phyloP scores from a whole-genome alignment of 306 rosid genomes.

The Glycine latifolia region DNA sequence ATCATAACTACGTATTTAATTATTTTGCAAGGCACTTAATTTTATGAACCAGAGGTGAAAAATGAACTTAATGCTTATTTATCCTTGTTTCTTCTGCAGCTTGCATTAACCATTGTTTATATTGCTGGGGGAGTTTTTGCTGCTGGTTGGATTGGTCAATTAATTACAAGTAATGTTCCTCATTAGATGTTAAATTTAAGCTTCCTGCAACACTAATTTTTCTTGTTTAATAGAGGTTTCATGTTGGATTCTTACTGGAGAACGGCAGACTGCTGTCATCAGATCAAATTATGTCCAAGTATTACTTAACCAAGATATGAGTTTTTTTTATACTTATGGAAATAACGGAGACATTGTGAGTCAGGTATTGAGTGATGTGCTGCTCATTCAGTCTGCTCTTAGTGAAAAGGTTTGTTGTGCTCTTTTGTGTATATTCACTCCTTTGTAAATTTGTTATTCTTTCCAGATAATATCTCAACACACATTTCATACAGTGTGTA shows the following conservation, averaged over 20 bases:
- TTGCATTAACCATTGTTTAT: conserved; percentile 82
- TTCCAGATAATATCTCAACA: too few relatives aligned
- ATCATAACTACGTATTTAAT: conserved; percentile 2
- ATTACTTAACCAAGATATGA: conserved; percentile 93
- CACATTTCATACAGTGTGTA: too few relatives aligned
- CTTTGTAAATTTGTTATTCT: too few relatives aligned
- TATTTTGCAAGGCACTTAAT: conserved; percentile 17
- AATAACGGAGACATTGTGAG: too few relatives aligned
- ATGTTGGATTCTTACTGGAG: conserved; percentile 99
- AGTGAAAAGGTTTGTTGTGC: too few relatives aligned
- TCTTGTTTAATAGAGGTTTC: conserved; percentile 87
- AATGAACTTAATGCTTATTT: conserved; percentile 34
- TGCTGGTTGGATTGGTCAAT: conserved; percentile 99
- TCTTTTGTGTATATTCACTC: too few relatives aligned
- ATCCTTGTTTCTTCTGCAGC: conserved; percentile 70
- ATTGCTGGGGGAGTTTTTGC: conserved; percentile 91
- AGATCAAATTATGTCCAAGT: conserved; percentile 92
- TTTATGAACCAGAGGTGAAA: conserved; percentile 35
- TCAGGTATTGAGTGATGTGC: too few relatives aligned
- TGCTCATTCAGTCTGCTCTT: too few relatives aligned
- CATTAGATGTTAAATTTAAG: conserved; percentile 32
- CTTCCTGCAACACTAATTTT: conserved; percentile 50
- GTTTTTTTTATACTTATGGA: too few relatives aligned
- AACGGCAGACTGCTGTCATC: conserved; percentile 99
- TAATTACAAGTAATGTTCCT: conserved; percentile 31